These are phyloP conservation scores for Globisporangium alternatum DNA, from an alignment of 352 stramenopile species.

Conservation along the genomic window DNA sequence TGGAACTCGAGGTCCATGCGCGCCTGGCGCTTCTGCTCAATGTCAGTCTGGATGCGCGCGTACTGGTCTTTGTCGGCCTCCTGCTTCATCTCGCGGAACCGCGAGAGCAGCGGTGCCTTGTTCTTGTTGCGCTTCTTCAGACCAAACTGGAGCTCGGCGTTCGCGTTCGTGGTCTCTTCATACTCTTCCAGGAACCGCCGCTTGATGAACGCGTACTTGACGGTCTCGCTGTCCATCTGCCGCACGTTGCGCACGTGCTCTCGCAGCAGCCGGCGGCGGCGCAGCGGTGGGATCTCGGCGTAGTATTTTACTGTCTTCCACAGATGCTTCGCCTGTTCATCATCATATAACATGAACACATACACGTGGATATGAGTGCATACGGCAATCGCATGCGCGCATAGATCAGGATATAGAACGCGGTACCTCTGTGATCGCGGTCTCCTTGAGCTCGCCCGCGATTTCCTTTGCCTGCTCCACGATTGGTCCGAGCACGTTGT, in stretches of 20 bases:
- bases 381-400: neutral
- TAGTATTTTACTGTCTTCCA: conserved; percentile 45
- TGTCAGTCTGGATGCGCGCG: conserved; percentile 28
- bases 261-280: conserved; percentile 46
- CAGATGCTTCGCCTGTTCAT: conserved; percentile 32
- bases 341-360: neutral
- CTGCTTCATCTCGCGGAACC: conserved; percentile 46
- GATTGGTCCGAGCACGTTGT: conserved; percentile 41
- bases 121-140: conserved; percentile 57
- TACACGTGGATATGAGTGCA: neutral
- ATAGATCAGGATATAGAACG: neutral
- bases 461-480: conserved; percentile 46
- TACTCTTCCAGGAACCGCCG: conserved; percentile 40
- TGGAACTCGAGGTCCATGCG: conserved; percentile 35
- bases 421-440: conserved; percentile 29
- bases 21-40: conserved; percentile 39
- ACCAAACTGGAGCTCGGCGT: conserved; percentile 45
- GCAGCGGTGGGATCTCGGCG: conserved; percentile 56
- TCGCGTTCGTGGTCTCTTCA: conserved; percentile 31
- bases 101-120: conserved; percentile 49
- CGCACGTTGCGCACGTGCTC: conserved; percentile 60
- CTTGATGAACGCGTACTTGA: conserved; percentile 49
- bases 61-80: conserved; percentile 44
- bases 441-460: conserved; percentile 34
- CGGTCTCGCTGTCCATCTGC: conserved; percentile 56